phyloP scores from a whole-genome alignment of 1,284 basidiomycete genomes.

The Leccinum subatratum region DNA sequence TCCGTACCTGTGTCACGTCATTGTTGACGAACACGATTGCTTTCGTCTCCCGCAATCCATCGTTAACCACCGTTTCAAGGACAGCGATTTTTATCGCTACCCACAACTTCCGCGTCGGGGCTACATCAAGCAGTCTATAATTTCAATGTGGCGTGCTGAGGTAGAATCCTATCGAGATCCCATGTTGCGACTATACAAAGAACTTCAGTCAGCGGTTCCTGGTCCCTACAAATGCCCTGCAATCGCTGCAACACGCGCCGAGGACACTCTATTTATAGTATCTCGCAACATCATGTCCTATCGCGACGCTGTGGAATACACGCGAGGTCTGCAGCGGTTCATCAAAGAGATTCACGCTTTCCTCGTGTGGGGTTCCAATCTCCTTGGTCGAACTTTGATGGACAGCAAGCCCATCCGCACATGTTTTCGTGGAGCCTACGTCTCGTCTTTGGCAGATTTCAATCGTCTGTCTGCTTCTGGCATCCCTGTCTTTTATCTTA shows the following conservation, averaged over 20 bases:
- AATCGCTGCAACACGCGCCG: neutral
- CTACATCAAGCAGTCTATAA: slow-evolving; percentile 3
- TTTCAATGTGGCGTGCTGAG: neutral
- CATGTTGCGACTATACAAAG: slow-evolving; percentile 1
- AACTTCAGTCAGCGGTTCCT: neutral
- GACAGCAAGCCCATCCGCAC: neutral
- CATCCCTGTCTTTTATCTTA: slow-evolving; percentile 7
- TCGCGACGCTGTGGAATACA: slow-evolving; percentile 10
- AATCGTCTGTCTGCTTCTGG: neutral
- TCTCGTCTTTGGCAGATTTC: slow-evolving; percentile 2
- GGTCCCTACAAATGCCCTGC: slow-evolving; percentile 4
- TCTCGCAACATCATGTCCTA: slow-evolving; percentile 8
- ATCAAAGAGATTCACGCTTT: slow-evolving; percentile 8
- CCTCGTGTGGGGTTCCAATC: neutral
- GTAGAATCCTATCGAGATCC: neutral
- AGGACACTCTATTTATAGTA: slow-evolving; percentile 4
- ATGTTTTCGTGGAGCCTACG: slow-evolving; percentile 8
- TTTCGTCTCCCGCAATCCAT: slow-evolving; percentile 7
- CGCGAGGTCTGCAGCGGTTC: neutral
- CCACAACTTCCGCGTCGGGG: neutral
- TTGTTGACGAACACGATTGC: neutral
- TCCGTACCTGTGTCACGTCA: slow-evolving; percentile 1
- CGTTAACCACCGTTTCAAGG: neutral
- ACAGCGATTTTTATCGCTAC: slow-evolving; percentile 10
- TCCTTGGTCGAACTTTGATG: slow-evolving; percentile 2